Evolutionary conservation across 2,329 filamentous ascomycete genomes (phyloP).

Genomic region (Botrytis fabae): DNA sequence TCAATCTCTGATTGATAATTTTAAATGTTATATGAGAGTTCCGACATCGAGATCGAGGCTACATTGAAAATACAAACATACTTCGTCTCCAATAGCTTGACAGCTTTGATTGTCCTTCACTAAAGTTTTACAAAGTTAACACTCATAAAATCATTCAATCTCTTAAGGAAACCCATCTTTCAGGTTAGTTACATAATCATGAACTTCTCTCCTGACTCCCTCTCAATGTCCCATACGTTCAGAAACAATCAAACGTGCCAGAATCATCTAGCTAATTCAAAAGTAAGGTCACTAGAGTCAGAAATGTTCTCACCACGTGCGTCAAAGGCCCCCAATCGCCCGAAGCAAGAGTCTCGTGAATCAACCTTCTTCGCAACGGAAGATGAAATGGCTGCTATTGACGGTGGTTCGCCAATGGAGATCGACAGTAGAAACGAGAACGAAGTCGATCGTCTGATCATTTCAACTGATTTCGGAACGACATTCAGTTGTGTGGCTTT

Average conservation of each 20-base stretch:
- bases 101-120: background rate
- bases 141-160: background rate
- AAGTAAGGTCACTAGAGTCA: background rate
- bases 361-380: background rate
- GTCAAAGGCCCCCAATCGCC: background rate
- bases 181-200: background rate
- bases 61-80: background rate
- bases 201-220: background rate
- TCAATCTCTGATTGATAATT: background rate
- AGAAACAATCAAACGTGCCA: background rate
- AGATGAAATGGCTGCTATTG: background rate
- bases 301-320: background rate
- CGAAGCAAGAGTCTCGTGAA: background rate
- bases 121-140: background rate
- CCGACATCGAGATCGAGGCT: background rate
- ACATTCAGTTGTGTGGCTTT: constrained; percentile 30
- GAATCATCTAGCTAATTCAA: background rate
- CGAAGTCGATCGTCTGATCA: constrained; percentile 20
- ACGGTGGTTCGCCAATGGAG: background rate
- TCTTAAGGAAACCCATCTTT: background rate
- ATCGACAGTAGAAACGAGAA: constrained; percentile 10
- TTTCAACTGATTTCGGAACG: constrained; percentile 30
- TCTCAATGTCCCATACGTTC: background rate
- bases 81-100: background rate
- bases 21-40: background rate